Base-by-base conservation (phyloP, 805 yeast genomes). In the Metschnikowia similis region DNA sequence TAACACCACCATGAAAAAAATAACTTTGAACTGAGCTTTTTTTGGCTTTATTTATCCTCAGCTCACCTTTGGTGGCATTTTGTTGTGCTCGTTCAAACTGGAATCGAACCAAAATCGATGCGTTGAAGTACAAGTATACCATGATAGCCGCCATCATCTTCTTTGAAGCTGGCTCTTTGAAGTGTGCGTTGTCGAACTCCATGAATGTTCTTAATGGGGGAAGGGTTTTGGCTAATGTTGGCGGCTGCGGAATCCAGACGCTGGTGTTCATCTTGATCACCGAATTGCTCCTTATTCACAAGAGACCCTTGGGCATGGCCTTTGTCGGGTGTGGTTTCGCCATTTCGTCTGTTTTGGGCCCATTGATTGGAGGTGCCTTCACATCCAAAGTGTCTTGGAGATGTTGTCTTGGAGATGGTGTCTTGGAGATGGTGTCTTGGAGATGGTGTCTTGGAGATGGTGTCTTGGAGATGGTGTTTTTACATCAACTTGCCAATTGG, bases 171-270 rank as follows among this genome's bases (percentile, higher is more conserved):
- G 70, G 70, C 3, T 71, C 75, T 6, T 59, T 71, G 38, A 60
- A 70, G 62, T 66, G 73, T 56, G 75, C 75, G 0, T 61, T 71
- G 48, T 55, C 75, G 5, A 56, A 55, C 17, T 53, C 49, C 48
- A 71, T 71, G 76, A 62, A 69, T 52, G 59, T 63, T 14, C 60
- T 72, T 27, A 72, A 71, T 52, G 75, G 76, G 4, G 75, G 75
- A 6, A 57, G 75, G 56, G 73, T 65, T 3, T 53, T 70, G 37
- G 70, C 66, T 2, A 74, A 74, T 45, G 53, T 69, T 27, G 75
- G 75, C 13, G 74, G 66, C 13, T 70, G 70, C 17, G 71, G 72
- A 26, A 62, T 70, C 31, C 71, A 65, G 50, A 50, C 64, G 1
- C 47, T 67, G 48, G 56, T 58, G 0, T 66, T 63, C 45, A 62